Percentiles rank a stretch among this genome's conserved stretches.
phyloP scores from a whole-genome alignment of 2,329 filamentous ascomycete species.

The Epichloe baconii region DNA sequence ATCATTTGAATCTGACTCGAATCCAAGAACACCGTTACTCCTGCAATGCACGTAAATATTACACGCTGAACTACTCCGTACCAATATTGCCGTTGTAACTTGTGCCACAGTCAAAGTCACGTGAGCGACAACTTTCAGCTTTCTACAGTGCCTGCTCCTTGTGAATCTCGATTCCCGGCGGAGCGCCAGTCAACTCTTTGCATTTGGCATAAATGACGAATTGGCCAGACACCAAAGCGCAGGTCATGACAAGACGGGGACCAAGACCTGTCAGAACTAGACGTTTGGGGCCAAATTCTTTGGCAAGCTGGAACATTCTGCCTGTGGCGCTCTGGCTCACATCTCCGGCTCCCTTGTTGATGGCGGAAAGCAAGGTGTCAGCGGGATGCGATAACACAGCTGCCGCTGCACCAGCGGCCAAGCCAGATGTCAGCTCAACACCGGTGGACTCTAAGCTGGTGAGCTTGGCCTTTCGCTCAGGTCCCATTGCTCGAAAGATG shows the following conservation, averaged over 20 bases:
- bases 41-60: too few species aligned
- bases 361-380: conserved; percentile 47
- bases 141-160: conserved; percentile 26
- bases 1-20: too few species aligned
- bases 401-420: conserved; percentile 78
- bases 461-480: conserved; percentile 50
- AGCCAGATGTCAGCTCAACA: conserved; percentile 75
- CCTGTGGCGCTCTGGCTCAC: conserved; percentile 32
- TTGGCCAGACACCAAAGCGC: conserved; percentile 37
- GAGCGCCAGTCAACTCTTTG: conserved; percentile 38
- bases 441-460: conserved; percentile 61
- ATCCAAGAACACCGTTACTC: too few species aligned
- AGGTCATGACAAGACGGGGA: conserved; percentile 40
- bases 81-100: background rate
- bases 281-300: conserved; percentile 36
- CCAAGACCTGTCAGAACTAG: conserved; percentile 34
- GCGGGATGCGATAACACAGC: conserved; percentile 83
- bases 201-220: conserved; percentile 44
- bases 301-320: conserved; percentile 38
- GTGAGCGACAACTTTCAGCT: background rate
- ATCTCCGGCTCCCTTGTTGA: conserved; percentile 42
- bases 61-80: background rate
- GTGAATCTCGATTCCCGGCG: conserved; percentile 38
- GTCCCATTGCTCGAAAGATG: conserved; percentile 58
- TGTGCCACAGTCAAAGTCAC: background rate